A percentile compares a stretch with the other conserved stretches of the same genome.
Evolutionary conservation across 306 rosid genomes (phyloP).

Genomic region (Lagenaria siceraria): DNA sequence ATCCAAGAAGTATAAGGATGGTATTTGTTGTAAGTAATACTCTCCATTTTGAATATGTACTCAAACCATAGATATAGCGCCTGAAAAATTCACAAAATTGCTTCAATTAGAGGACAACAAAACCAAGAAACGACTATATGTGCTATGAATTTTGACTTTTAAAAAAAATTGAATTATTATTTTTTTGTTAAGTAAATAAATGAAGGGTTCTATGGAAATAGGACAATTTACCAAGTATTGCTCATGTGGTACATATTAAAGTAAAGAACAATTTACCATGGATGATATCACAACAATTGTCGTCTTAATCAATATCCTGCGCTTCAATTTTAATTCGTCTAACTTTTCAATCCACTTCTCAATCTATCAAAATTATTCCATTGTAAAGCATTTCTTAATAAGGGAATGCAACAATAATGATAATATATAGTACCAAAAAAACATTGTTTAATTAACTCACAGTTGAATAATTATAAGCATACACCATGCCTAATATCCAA

Average conservation of each 20-base stretch:
- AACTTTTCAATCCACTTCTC: slow-evolving; percentile 96
- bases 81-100: slow-evolving; percentile 26
- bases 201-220: no score
- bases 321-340: slow-evolving; percentile 71
- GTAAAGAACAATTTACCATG: slow-evolving; percentile 28
- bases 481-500: slow-evolving; percentile 94
- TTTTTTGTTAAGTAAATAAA: no score
- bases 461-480: slow-evolving; percentile 90
- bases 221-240: no score
- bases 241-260: neutral
- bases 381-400: neutral
- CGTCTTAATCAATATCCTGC: slow-evolving; percentile 64
- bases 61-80: slow-evolving; percentile 77
- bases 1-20: slow-evolving; percentile 99
- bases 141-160: no score
- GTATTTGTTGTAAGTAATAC: slow-evolving; percentile 67
- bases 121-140: neutral
- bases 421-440: neutral
- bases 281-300: slow-evolving; percentile 37
- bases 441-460: slow-evolving; percentile 23
- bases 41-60: slow-evolving; percentile 78
- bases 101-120: neutral
- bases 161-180: no score
- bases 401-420: neutral
- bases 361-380: slow-evolving; percentile 33